Percentiles rank a stretch among this genome's conserved stretches.
These are phyloP conservation scores for Quercus mongolica DNA, from an alignment of 306 rosid genomes.

Conservation along the genomic window DNA sequence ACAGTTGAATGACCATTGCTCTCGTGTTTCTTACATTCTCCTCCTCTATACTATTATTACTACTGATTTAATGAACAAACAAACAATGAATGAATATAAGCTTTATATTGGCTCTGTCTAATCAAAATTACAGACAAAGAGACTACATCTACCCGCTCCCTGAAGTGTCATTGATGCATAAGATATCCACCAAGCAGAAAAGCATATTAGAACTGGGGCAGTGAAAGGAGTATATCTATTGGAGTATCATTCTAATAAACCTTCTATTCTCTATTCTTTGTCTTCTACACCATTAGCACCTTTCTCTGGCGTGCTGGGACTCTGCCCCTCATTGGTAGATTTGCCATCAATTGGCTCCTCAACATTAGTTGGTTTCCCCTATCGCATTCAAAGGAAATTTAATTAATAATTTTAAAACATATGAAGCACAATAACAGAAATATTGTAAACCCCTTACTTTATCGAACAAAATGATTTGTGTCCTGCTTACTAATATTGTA, in stretches of 20 bases:
- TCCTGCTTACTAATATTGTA: background rate
- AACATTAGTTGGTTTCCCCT: conserved; percentile 55
- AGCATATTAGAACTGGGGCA: conserved; percentile 9
- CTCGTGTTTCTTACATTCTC: conserved; percentile 27
- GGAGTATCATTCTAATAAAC: conserved; percentile 8
- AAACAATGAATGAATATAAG: conserved; percentile 71
- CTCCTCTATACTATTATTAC: conserved; percentile 33
- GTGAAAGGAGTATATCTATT: background rate
- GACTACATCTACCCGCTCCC: conserved; percentile 26
- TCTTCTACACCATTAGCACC: conserved; percentile 57
- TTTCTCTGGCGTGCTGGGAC: conserved; percentile 27
- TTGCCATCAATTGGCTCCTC: conserved; percentile 57
- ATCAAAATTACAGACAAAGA: conserved; percentile 31
- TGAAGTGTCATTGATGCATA: conserved; percentile 14
- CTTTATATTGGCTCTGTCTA: conserved; percentile 27
- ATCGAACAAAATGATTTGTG: background rate
- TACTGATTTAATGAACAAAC: conserved; percentile 42
- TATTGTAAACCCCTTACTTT: background rate
- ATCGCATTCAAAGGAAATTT: conserved; percentile 25
- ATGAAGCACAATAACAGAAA: background rate
- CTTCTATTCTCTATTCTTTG: conserved; percentile 34
- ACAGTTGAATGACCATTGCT: conserved; percentile 17
- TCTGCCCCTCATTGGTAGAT: conserved; percentile 38
- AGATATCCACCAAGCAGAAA: conserved; percentile 16
- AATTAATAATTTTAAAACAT: conserved; percentile 11